phyloP scores from a whole-genome alignment of 352 stramenopile species.

The Globisporangium viniferum region DNA sequence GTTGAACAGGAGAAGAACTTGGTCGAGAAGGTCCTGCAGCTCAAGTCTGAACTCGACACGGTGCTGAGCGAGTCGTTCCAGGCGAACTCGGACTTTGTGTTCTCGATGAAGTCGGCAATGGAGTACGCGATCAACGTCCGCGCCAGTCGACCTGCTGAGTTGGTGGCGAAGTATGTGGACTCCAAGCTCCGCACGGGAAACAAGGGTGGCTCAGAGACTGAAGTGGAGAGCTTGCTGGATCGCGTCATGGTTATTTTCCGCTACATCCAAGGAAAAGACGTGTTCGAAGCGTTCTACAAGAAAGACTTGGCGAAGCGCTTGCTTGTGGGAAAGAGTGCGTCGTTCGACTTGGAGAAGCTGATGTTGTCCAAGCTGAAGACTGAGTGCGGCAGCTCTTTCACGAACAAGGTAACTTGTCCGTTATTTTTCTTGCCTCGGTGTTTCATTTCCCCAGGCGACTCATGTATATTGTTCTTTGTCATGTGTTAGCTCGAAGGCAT shows the following conservation, averaged over 20 bases:
- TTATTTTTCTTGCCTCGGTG: neutral
- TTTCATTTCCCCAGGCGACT: neutral
- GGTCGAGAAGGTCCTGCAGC: constrained; percentile 86
- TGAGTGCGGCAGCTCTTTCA: constrained; percentile 97
- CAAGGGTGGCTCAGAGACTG: constrained; percentile 80
- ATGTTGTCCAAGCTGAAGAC: constrained; percentile 98
- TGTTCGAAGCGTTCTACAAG: constrained; percentile 99
- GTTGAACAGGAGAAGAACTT: constrained; percentile 85
- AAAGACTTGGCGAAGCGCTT: constrained; percentile 96
- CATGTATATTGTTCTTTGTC: neutral
- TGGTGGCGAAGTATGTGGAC: constrained; percentile 92
- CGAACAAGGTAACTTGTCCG: constrained; percentile 84
- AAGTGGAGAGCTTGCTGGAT: constrained; percentile 87
- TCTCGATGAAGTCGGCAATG: constrained; percentile 85
- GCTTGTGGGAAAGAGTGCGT: constrained; percentile 88
- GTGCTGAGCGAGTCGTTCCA: constrained; percentile 77
- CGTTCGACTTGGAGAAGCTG: constrained; percentile 94
- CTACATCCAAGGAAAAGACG: constrained; percentile 97
- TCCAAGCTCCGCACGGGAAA: constrained; percentile 83
- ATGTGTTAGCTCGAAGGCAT: constrained; percentile 95
- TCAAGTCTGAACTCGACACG: constrained; percentile 82
- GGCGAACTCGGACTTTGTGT: constrained; percentile 69
- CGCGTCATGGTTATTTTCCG: constrained; percentile 95
- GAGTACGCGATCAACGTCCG: constrained; percentile 89
- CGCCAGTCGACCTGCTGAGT: constrained; percentile 80